A percentile compares a stretch with the other conserved stretches of the same genome.
Conservation (phyloP, 345 rosid species). For the Arabidopsis arenosa region DNA sequence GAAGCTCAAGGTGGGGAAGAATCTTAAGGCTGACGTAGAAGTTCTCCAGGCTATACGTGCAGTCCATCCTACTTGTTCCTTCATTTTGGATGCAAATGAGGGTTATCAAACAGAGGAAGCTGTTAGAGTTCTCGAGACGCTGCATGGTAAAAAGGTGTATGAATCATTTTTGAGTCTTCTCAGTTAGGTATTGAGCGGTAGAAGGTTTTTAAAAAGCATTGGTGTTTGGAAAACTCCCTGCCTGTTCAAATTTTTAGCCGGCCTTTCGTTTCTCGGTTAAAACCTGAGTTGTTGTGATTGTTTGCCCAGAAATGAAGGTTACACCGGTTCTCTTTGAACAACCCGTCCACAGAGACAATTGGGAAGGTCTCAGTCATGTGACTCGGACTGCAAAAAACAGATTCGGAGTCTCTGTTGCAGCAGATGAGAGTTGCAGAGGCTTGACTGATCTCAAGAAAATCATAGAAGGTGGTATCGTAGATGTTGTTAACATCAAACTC, state of each 20-base stretch:
- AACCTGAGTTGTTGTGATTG: slow-evolving; percentile 21
- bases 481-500: slow-evolving; percentile 87
- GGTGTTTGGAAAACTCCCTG: neutral
- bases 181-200: neutral
- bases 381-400: slow-evolving; percentile 63
- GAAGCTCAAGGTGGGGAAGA: slow-evolving; percentile 95
- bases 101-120: slow-evolving; percentile 84
- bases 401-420: slow-evolving; percentile 84
- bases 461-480: slow-evolving; percentile 58
- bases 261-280: neutral
- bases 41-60: slow-evolving; percentile 86
- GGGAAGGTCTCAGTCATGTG: slow-evolving; percentile 91
- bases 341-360: slow-evolving; percentile 90
- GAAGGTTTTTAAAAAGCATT: neutral
- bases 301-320: slow-evolving; percentile 74
- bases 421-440: slow-evolving; percentile 91
- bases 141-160: slow-evolving; percentile 59
- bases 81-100: slow-evolving; percentile 96
- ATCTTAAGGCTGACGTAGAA: slow-evolving; percentile 71
- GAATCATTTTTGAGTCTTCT: slow-evolving; percentile 7
- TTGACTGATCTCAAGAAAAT: slow-evolving; percentile 75
- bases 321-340: slow-evolving; percentile 92
- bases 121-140: slow-evolving; percentile 74
- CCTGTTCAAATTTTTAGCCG: neutral
- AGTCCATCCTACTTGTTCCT: slow-evolving; percentile 74